Evolutionary conservation across 2,329 filamentous ascomycete genomes (phyloP).

Genomic region (Sporothrix brunneoviolacea): DNA sequence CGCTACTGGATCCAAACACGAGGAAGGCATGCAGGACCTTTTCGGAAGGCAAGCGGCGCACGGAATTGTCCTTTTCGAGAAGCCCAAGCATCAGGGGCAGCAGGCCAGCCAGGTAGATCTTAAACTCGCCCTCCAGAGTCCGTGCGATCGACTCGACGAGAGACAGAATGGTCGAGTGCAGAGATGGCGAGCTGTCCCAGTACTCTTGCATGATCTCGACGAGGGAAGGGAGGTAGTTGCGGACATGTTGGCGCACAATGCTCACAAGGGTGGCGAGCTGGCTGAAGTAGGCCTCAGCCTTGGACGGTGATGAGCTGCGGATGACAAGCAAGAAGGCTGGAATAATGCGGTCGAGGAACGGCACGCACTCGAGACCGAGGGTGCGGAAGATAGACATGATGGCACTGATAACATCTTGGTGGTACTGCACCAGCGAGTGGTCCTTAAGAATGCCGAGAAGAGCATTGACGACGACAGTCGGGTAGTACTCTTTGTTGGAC

Average conservation of each 20-base stretch:
- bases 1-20: slow-evolving; percentile 89
- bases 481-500: slow-evolving; percentile 97
- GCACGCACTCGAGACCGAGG: slow-evolving; percentile 89
- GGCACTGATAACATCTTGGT: slow-evolving; percentile 89
- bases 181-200: slow-evolving; percentile 72
- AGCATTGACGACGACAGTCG: slow-evolving; percentile 94
- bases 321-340: slow-evolving; percentile 91
- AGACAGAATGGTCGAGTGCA: slow-evolving; percentile 86
- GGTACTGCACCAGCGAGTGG: slow-evolving; percentile 79
- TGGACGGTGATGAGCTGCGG: slow-evolving; percentile 65
- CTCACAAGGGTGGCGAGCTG: slow-evolving; percentile 88
- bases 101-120: slow-evolving; percentile 83
- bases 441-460: slow-evolving; percentile 89
- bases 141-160: slow-evolving; percentile 90
- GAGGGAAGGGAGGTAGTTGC: slow-evolving; percentile 81
- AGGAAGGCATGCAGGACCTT: slow-evolving; percentile 90
- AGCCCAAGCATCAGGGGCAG: slow-evolving; percentile 92
- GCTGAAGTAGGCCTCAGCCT: slow-evolving; percentile 94
- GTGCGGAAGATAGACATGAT: slow-evolving; percentile 99
- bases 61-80: slow-evolving; percentile 74
- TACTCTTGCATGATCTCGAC: slow-evolving; percentile 82
- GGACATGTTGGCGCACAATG: slow-evolving; percentile 93
- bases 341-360: slow-evolving; percentile 88
- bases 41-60: slow-evolving; percentile 75
- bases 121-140: slow-evolving; percentile 95